Percentiles rank a stretch among this genome's conserved stretches.
phyloP scores from a whole-genome alignment of 1,139 yeast genomes.

The Geotrichum bryndzae region DNA sequence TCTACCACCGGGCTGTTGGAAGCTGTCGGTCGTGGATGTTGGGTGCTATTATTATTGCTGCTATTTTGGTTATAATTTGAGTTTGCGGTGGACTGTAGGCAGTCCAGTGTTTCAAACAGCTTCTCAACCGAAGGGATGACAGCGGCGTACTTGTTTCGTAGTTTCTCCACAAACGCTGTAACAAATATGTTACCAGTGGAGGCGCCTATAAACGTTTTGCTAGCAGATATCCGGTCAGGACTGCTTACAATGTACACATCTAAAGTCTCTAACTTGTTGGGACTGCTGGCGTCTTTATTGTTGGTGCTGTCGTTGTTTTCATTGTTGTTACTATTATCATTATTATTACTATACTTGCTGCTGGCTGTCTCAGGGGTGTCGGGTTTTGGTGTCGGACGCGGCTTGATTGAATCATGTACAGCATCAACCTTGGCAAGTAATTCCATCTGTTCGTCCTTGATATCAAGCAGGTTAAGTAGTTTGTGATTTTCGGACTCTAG shows the following conservation, averaged over 20 bases:
- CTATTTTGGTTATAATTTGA: background rate
- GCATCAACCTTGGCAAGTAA: conserved; percentile 31
- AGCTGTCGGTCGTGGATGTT: background rate
- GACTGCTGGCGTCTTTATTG: background rate
- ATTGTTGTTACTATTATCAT: background rate
- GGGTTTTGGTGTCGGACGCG: background rate
- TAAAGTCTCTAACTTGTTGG: background rate
- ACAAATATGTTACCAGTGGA: conserved; percentile 32
- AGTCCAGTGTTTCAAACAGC: conserved; percentile 18
- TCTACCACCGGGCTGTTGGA: conserved; percentile 6
- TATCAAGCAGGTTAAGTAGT: conserved; percentile 48
- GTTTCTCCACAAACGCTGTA: conserved; percentile 27
- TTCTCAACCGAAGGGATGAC: conserved; percentile 21
- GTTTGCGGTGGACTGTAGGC: background rate
- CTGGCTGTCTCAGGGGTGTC: background rate
- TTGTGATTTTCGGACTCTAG: conserved; percentile 53
- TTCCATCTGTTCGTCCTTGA: conserved; percentile 56
- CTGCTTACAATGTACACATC: conserved; percentile 27
- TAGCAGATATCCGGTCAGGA: conserved; percentile 24
- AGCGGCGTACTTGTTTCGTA: conserved; percentile 23
- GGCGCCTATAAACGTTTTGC: conserved; percentile 32
- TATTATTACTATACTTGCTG: background rate
- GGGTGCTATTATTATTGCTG: background rate
- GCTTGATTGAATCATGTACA: background rate
- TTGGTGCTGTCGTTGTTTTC: background rate